Evolutionary conservation across 202 grass and related monocot genomes (phyloP).

Genomic region (Brachypodium distachyon): DNA sequence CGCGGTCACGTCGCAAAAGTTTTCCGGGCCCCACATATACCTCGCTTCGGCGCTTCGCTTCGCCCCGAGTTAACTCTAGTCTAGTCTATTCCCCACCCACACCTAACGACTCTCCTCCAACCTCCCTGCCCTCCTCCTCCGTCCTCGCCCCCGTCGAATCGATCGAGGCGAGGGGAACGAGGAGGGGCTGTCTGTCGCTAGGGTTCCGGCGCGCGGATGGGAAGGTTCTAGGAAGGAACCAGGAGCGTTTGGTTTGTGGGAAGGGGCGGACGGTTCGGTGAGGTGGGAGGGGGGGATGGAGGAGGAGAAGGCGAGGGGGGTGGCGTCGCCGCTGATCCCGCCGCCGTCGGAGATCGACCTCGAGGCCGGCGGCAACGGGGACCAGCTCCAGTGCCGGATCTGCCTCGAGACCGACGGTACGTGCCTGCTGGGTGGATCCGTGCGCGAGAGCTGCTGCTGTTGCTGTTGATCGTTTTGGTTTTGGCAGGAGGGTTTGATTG

Average conservation of each 20-base stretch:
- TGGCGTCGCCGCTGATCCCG: constrained; percentile 62
- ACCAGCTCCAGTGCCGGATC: constrained; percentile 94
- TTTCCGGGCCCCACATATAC: not conserved
- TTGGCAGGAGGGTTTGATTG: constrained; percentile 4
- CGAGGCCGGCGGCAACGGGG: constrained; percentile 55
- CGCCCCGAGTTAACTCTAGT: not conserved
- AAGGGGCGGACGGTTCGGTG: too few relatives aligned
- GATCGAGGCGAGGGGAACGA: not conserved
- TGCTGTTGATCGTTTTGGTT: not conserved
- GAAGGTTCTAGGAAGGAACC: not conserved
- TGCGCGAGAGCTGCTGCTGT: not conserved
- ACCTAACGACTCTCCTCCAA: not conserved
- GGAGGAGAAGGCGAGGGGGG: constrained; percentile 32
- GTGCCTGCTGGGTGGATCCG: not conserved
- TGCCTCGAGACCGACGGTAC: constrained; percentile 91
- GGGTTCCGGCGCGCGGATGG: not conserved
- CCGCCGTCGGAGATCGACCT: constrained; percentile 80
- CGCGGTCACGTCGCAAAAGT: not conserved
- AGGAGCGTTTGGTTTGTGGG: not conserved
- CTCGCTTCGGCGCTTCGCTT: constrained; percentile 25
- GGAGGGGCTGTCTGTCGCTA: not conserved
- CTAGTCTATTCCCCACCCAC: not conserved
- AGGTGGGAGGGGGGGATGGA: constrained; percentile 3
- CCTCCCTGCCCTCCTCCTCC: not conserved
- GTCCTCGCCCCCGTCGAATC: not conserved